Evolutionary conservation across 2,329 filamentous ascomycete genomes (phyloP).

Genomic region (Conoideocrella luteorostrata): DNA sequence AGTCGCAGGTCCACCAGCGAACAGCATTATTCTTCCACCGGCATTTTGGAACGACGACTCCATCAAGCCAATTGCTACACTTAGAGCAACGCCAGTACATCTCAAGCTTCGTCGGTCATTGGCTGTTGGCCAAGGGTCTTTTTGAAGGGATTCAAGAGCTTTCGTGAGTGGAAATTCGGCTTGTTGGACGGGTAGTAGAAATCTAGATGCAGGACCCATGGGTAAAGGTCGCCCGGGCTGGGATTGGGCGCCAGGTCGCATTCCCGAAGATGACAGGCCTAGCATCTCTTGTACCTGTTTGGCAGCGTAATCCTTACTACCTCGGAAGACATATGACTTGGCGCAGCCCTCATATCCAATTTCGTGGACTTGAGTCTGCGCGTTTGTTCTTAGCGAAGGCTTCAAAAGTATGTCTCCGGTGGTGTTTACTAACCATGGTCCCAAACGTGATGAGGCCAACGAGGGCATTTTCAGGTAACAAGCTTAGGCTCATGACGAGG

Average conservation of each 20-base stretch:
- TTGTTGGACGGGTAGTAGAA: conserved; percentile 88
- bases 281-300: conserved; percentile 99
- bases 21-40: conserved; percentile 93
- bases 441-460: conserved; percentile 83
- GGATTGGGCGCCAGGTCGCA: conserved; percentile 69
- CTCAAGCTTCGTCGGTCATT: conserved; percentile 85
- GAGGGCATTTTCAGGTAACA: conserved; percentile 73
- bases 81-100: conserved; percentile 93
- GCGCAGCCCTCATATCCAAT: conserved; percentile 97
- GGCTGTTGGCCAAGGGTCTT: conserved; percentile 94
- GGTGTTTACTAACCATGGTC: conserved; percentile 64
- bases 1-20: conserved; percentile 88
- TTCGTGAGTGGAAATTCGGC: conserved; percentile 98
- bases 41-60: conserved; percentile 95
- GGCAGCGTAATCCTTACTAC: conserved; percentile 94
- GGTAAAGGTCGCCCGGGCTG: conserved; percentile 70
- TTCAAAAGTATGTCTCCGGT: not conserved
- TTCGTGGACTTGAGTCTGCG: conserved; percentile 85
- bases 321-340: conserved; percentile 97
- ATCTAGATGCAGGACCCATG: conserved; percentile 77
- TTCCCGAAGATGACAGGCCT: conserved; percentile 64
- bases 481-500: conserved; percentile 75
- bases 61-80: conserved; percentile 84
- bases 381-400: not conserved
- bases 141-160: conserved; percentile 88